Base-by-base conservation (phyloP, 441 rosid genomes). In the Bocquillonia castaneifolia region DNA sequence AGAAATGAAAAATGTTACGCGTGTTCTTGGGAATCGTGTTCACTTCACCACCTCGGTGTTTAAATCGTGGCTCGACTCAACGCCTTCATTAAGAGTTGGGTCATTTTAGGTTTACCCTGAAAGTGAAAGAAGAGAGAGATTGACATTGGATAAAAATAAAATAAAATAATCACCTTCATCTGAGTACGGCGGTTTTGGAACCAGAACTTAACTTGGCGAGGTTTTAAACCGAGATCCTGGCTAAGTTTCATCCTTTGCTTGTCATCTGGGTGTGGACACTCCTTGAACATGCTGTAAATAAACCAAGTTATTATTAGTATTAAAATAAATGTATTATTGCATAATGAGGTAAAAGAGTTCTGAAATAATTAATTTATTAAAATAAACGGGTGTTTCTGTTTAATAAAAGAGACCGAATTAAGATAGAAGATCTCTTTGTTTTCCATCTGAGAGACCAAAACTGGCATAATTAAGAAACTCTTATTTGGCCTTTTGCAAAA, bases 121-220 rank as follows among this genome's bases (percentile, higher is more conserved):
- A 40, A 51, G 63, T n/a, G 57, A 34, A 59, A 57, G 57, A 47
- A 15, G 68, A 59, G 32, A 63, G 55, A 47, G 40, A 44, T 10
- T 5, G 56, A 48, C 22, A 44, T 9, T 31, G 23, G 40, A n/a
- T 32, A 47, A 52, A 14, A 37, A 42, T 37, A 10, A 31, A 18
- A 32, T 69, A 44, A 32, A 10, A 31, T 66, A 59, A 10, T 56
- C 39, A 93, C 98, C 97, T 93, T 93, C 90, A 88, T 80, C 71
- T 93, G 98, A 67, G 98, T 93, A 45, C 98, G 96, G 17, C 94
- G 88, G 76, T 91, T 93, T 80, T 93, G 98, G 79, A 91, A 93
- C 98, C 97, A 91, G 74, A 93, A 93, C 86, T 93, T 93, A 76
- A 93, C 97, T 80, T 93, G 97, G 47, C 97, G 90, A 44, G 98